Conservation (phyloP, 2,329 filamentous ascomycete genomes). For the Penicillium verrucosum region DNA sequence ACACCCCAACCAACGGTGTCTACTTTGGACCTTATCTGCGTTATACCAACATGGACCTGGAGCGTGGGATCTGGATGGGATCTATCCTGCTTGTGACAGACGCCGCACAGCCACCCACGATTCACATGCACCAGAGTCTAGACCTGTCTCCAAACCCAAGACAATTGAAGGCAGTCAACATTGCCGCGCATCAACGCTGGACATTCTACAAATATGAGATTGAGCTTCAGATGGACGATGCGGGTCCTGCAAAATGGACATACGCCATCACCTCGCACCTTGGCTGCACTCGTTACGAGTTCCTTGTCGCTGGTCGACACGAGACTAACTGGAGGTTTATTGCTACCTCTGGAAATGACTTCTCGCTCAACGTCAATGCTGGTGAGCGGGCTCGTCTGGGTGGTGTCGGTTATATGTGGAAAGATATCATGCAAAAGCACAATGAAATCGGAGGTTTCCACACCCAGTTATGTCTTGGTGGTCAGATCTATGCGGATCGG, state of each 20-base stretch:
- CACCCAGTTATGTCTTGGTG: constrained; percentile 83
- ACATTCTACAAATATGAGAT: constrained; percentile 94
- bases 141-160: constrained; percentile 91
- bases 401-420: constrained; percentile 96
- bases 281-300: constrained; percentile 97
- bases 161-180: constrained; percentile 76
- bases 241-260: constrained; percentile 79
- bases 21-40: constrained; percentile 96
- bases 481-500: constrained; percentile 92
- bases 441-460: constrained; percentile 95
- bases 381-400: constrained; percentile 82
- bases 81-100: constrained; percentile 94
- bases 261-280: constrained; percentile 97
- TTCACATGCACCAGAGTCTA: constrained; percentile 85
- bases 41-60: constrained; percentile 96
- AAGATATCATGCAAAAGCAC: constrained; percentile 96
- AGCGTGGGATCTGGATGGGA: constrained; percentile 84
- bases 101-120: constrained; percentile 85
- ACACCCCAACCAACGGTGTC: constrained; percentile 89
- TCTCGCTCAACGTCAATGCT: constrained; percentile 79
- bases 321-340: constrained; percentile 96
- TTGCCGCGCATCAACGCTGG: constrained; percentile 89
- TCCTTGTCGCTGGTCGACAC: constrained; percentile 83
- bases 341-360: constrained; percentile 94
- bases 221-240: constrained; percentile 83